These are phyloP conservation scores for Climacium dendroides DNA, from an alignment of 225 moss, liverwort and hornwort genomes.

Conservation along the genomic window DNA sequence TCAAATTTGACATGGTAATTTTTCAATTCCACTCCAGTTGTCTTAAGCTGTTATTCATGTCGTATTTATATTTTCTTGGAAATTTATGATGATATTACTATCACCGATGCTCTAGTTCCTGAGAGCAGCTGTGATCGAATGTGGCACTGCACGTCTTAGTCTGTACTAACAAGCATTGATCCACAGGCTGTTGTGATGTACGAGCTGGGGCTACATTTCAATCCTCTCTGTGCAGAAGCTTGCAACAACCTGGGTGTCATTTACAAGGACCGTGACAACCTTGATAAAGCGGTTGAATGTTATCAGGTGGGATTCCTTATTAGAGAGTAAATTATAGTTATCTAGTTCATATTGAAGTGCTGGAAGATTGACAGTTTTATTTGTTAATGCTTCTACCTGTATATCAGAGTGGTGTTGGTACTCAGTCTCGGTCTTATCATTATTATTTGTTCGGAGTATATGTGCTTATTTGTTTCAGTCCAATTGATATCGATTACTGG, in stretches of 20 bases:
- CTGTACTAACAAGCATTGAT: not conserved
- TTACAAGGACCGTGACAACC: constrained; percentile 97
- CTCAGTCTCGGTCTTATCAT: not conserved
- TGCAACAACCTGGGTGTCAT: constrained; percentile 99
- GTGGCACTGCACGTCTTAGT: not conserved
- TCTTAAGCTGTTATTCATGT: not conserved
- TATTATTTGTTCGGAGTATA: not conserved
- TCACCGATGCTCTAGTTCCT: not conserved
- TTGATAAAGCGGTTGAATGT: constrained; percentile 96
- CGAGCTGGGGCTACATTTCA: constrained; percentile 98
- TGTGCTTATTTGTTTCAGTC: not conserved
- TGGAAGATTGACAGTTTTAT: not conserved
- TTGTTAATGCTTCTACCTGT: not conserved
- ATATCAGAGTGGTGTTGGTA: not conserved
- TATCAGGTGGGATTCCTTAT: constrained; percentile 54
- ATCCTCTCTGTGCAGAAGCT: constrained; percentile 98
- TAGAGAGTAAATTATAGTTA: not conserved
- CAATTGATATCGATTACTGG: not conserved
- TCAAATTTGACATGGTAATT: constrained; percentile 94
- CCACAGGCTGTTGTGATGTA: constrained; percentile 97
- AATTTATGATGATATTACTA: not conserved
- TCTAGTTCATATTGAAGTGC: not conserved
- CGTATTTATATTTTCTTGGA: not conserved
- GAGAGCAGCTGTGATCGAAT: not conserved
- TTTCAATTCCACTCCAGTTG: not conserved